These are phyloP conservation scores for Cordyceps cateniannulata DNA, from an alignment of 2,329 filamentous ascomycete genomes.

Conservation along the genomic window DNA sequence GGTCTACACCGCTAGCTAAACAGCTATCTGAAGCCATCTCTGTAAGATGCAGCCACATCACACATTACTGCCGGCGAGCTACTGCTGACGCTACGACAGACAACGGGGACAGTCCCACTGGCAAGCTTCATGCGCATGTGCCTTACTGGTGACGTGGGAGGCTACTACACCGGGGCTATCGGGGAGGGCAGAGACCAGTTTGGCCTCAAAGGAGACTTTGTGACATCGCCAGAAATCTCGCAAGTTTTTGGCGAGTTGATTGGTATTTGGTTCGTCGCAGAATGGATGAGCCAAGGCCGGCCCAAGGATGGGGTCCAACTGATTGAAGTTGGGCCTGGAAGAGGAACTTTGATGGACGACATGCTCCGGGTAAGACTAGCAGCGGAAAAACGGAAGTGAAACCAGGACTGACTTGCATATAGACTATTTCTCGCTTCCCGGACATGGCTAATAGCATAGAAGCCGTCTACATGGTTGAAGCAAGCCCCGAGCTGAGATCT, in stretches of 20 bases:
- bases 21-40: constrained; percentile 80
- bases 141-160: constrained; percentile 80
- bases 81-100: constrained; percentile 22
- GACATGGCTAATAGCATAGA: constrained; percentile 70
- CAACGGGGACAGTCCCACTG: constrained; percentile 84
- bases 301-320: constrained; percentile 71
- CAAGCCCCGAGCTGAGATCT: constrained; percentile 70
- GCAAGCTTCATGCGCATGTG: constrained; percentile 99
- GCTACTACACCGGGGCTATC: constrained; percentile 82
- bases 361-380: constrained; percentile 65
- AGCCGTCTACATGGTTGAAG: constrained; percentile 89
- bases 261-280: constrained; percentile 89
- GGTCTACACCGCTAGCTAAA: constrained; percentile 90
- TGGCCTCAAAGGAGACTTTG: constrained; percentile 87
- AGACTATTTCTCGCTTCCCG: constrained; percentile 83
- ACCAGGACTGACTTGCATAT: not conserved
- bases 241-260: constrained; percentile 94
- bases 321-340: constrained; percentile 88
- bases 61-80: not conserved
- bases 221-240: constrained; percentile 95
- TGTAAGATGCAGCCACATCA: constrained; percentile 37
- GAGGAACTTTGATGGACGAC: constrained; percentile 96
- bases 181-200: constrained; percentile 74
- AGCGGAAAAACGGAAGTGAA: not conserved
- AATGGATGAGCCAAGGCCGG: constrained; percentile 89